Conservation (phyloP, 441 rosid genomes). For the Manihot esculenta region DNA sequence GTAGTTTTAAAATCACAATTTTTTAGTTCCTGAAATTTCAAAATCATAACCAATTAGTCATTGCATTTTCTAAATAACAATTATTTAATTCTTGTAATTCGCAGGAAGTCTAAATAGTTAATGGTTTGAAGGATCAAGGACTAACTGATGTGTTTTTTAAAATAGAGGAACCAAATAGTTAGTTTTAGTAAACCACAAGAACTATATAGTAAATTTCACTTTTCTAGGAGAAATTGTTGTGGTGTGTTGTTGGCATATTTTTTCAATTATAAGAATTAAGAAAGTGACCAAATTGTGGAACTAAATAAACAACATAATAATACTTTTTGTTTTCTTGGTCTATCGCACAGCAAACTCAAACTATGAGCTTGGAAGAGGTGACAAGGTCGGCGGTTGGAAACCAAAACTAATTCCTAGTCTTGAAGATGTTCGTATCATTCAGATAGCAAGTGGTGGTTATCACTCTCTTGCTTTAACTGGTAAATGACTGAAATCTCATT, state of each 20-base stretch:
- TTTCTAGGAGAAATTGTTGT: not conserved
- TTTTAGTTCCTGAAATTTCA: no score
- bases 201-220: no score
- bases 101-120: no score
- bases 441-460: slow-evolving; percentile 87
- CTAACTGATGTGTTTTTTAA: no score
- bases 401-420: slow-evolving; percentile 70
- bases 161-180: no score
- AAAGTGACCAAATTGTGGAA: not conserved
- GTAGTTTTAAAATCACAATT: no score
- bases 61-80: no score
- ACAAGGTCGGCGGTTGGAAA: slow-evolving; percentile 80
- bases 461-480: slow-evolving; percentile 90
- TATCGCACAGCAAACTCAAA: slow-evolving; percentile 72
- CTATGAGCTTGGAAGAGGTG: slow-evolving; percentile 89
- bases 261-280: not conserved
- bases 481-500: slow-evolving; percentile 25
- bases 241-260: not conserved
- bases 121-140: no score
- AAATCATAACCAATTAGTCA: no score
- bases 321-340: not conserved
- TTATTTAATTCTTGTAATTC: no score
- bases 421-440: slow-evolving; percentile 52
- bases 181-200: no score
- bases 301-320: not conserved